Conservation (phyloP, 1,139 yeast genomes). For the Nakaseomyces sp. region DNA sequence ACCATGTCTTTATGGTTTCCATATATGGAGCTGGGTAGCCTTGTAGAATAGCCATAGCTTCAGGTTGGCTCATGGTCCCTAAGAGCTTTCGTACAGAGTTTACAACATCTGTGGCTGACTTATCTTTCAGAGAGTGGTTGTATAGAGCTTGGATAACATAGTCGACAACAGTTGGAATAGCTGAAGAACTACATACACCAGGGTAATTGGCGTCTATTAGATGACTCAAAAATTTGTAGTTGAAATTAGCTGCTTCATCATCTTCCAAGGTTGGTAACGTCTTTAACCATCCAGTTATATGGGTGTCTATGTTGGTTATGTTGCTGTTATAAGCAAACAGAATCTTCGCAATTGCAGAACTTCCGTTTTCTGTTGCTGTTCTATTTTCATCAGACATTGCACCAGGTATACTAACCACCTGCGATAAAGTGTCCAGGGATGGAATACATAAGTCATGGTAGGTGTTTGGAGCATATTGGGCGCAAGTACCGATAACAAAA, state of each 20-base stretch:
- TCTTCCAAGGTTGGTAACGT: conserved; percentile 78
- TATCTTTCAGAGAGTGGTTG: conserved; percentile 59
- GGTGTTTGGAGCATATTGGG: conserved; percentile 62
- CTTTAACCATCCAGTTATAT: conserved; percentile 68
- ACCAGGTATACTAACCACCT: conserved; percentile 72
- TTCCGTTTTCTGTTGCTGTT: conserved; percentile 79
- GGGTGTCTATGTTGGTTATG: conserved; percentile 54
- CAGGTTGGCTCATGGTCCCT: conserved; percentile 43
- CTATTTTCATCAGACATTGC: conserved; percentile 78
- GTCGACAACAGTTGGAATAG: conserved; percentile 60
- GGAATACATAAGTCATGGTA: conserved; percentile 59
- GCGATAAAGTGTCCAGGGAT: conserved; percentile 64
- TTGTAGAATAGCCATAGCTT: conserved; percentile 57
- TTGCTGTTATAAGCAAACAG: conserved; percentile 47
- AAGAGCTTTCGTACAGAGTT: conserved; percentile 46
- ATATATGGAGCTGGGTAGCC: conserved; percentile 56
- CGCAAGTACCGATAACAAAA: conserved; percentile 76
- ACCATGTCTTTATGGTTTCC: conserved; percentile 55
- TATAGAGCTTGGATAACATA: conserved; percentile 69
- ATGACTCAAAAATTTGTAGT: conserved; percentile 67
- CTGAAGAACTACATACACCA: conserved; percentile 40
- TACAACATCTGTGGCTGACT: conserved; percentile 57
- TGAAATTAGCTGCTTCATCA: conserved; percentile 83
- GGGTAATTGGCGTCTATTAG: conserved; percentile 65
- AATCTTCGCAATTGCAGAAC: conserved; percentile 77